phyloP scores from a whole-genome alignment of 257 asterid species.

The Craterostigma plantagineum region DNA sequence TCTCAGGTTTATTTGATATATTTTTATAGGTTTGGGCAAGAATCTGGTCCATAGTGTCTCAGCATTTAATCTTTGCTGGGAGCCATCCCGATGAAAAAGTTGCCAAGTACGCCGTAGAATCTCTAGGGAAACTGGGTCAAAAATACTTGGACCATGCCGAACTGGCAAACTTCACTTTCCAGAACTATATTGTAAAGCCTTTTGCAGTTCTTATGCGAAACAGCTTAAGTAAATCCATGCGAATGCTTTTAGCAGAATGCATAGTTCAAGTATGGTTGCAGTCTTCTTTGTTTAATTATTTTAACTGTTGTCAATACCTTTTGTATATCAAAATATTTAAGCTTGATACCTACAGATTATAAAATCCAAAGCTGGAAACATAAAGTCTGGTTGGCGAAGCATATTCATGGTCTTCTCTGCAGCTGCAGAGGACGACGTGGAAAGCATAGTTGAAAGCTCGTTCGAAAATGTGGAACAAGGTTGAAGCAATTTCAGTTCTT shows the following conservation, averaged over 20 bases:
- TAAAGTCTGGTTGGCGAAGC: constrained; percentile 99
- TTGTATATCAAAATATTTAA: constrained; percentile 14
- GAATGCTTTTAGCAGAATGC: constrained; percentile 96
- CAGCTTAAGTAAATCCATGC: constrained; percentile 75
- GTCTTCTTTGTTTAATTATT: constrained; percentile 9
- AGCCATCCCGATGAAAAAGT: constrained; percentile 99
- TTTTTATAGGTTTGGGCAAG: constrained; percentile 91
- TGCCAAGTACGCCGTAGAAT: constrained; percentile 99
- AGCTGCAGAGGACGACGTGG: constrained; percentile 91
- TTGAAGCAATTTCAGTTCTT: constrained; percentile 13
- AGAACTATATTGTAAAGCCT: constrained; percentile 93
- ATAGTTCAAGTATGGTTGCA: constrained; percentile 71
- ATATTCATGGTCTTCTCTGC: constrained; percentile 99
- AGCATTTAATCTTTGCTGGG: constrained; percentile 94
- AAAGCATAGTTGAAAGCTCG: constrained; percentile 89
- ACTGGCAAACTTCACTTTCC: constrained; percentile 97
- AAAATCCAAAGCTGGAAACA: constrained; percentile 95
- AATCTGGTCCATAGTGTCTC: constrained; percentile 95
- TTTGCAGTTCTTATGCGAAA: constrained; percentile 89
- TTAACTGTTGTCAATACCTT: constrained; percentile 4
- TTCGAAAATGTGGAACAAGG: constrained; percentile 99
- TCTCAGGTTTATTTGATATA: neutral
- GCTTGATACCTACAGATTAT: constrained; percentile 61
- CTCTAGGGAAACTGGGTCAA: constrained; percentile 92
- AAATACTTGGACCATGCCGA: constrained; percentile 98